Base-by-base conservation (phyloP, 257 asterid genomes). In the Solanum paucissectum region DNA sequence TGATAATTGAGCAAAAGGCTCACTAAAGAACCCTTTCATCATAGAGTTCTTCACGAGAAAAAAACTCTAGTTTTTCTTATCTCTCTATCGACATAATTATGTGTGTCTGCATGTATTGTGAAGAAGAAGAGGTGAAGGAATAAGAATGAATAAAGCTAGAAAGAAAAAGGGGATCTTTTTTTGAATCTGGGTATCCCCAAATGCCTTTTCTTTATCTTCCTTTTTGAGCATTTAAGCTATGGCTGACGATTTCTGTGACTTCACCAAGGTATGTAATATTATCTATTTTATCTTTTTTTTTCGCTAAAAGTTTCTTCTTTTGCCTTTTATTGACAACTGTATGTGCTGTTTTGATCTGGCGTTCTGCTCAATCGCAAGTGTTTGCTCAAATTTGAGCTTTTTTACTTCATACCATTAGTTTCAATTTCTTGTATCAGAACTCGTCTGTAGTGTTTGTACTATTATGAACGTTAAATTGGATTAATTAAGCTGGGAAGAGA, bases 211-310 rank as follows among this genome's bases (percentile, higher is more conserved):
- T 10, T 42, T 33, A 9, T 89, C 44, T n/a, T 79, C 84, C 86
- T 46, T 77, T 90, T 92, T 83, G 90, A 87, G 88, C 86, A n/a
- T 85, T n/a, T n/a, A 75, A 87, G 64, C 88, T 83, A 96, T 96
- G 99, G 94, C 95, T 64, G 98, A 93, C 88, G 90, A 94, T 92
- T 91, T 91, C 91, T 92, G 93, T 88, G 88, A 90, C 88, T 91
- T 92, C 91, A 73, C 90, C 69, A 94, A 96, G 99, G 99, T 92
- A 60, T 34, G 89, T 75, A 74, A 21, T 38, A 5, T 37, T 75
- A 21, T 21, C 3, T 21, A 2, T 36, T 37, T 38, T 4, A 23
- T 75, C 34, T 5, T 11, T 25, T 25, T 13, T 23, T 40, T 14
- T 11, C 4, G 14, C 37, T 79, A 4, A 9, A 44, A 27, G 40